Base-by-base conservation (phyloP, 495 filamentous ascomycete species). In the Penicillium fimorum region DNA sequence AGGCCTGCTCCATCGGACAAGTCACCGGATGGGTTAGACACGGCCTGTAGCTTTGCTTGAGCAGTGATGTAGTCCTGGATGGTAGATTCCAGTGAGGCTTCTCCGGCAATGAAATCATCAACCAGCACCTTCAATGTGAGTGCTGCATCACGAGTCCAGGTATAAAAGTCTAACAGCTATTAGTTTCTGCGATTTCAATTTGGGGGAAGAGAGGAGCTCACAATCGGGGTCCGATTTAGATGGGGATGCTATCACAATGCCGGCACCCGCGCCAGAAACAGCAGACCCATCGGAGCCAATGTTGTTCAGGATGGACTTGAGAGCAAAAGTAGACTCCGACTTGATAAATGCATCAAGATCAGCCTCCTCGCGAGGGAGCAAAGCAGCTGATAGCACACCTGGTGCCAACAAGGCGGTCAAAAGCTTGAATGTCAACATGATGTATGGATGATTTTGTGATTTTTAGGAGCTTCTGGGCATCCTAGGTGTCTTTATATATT, bases 101-200 rank as follows among this genome's bases (percentile, higher is more conserved):
- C 70, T 25, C 76, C 78, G 17, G 69, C 59, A 25, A 73, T 61
- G 55, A 83, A 82, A 18, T 77, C 65, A 53, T 84, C 79, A 43
- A 84, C 65, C 7, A 86, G 50, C 20, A 77, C 71, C 45, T 82
- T 79, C 52, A 83, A 61, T 0, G 79, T 83, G 42, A 87, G 63
- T 1, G 79, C 81, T 0, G 81, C 75, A 61, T 87, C 84, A 41
- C 84, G 72, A 24, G 79, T 82, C 84, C 84, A 87, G 9, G 82
- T 83, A 59, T 81, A 86, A 62, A 79, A 84, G 54, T 84, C 81
- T 84, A 47, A 15, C 27, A 22, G 18, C 18, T 22, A 24, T 61
- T 41, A 58, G 18, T 20, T 40, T 24, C 2, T 24, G 17, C 29
- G 5, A 20, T 8, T 53, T 1, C 2, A 6, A 6, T 43, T 4